A percentile compares a stretch with the other conserved stretches of the same genome.
Conservation (phyloP, 306 rosid species). For the Sicyos edulis region DNA sequence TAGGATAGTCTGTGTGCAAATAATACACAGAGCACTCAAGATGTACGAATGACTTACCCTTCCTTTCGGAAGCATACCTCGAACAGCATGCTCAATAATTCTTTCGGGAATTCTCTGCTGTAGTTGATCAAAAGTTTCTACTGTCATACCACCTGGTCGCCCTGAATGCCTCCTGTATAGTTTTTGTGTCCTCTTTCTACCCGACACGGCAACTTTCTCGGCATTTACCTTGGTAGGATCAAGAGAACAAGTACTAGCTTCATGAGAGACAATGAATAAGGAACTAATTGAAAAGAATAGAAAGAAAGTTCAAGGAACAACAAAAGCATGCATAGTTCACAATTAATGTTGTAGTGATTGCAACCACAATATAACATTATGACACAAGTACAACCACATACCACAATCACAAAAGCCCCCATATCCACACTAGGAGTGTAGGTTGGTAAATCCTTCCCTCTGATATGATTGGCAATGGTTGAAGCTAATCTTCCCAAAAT, state of each 20-base stretch:
- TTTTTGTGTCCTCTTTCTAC: conserved; percentile 89
- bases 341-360: background rate
- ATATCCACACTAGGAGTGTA: conserved; percentile 94
- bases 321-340: conserved; percentile 3
- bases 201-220: conserved; percentile 86
- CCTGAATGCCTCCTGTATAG: conserved; percentile 98
- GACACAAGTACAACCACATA: conserved; percentile 31
- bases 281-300: background rate
- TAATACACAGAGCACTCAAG: background rate
- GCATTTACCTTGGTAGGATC: conserved; percentile 68
- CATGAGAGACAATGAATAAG: background rate
- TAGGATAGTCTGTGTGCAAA: background rate
- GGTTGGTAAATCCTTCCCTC: conserved; percentile 76
- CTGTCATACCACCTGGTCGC: conserved; percentile 96
- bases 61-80: conserved; percentile 99
- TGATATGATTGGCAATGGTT: conserved; percentile 69
- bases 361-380: background rate
- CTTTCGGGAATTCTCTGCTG: conserved; percentile 95
- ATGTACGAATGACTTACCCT: conserved; percentile 56
- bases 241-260: conserved; percentile 7
- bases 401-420: conserved; percentile 99
- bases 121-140: conserved; percentile 86
- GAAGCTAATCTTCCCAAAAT: conserved; percentile 91
- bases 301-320: conserved; percentile 2
- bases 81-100: conserved; percentile 94